Percentiles rank a stretch among this genome's conserved stretches.
Conservation (phyloP, 768 basidiomycete species). For the Lenzites betulinus region DNA sequence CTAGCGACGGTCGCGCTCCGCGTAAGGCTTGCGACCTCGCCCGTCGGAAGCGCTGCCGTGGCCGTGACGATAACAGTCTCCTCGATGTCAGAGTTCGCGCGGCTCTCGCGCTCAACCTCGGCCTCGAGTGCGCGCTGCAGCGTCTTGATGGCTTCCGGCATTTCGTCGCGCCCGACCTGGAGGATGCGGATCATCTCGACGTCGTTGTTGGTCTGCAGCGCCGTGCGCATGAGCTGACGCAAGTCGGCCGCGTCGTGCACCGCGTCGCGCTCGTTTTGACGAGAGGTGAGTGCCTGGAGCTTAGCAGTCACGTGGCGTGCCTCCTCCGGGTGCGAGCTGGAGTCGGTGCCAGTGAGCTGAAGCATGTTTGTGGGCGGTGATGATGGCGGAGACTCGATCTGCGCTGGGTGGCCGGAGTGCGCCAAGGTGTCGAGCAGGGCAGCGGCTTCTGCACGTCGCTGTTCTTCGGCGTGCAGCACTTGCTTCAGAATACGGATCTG, state of each 20-base stretch:
- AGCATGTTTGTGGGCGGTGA: constrained; percentile 9
- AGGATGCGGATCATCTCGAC: constrained; percentile 63
- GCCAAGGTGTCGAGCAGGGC: constrained; percentile 38
- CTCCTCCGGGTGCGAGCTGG: neutral
- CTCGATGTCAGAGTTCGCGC: constrained; percentile 17
- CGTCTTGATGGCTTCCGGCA: constrained; percentile 82
- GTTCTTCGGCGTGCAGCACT: constrained; percentile 44
- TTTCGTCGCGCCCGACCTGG: constrained; percentile 63
- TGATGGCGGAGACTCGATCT: constrained; percentile 1
- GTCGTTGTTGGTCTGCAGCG: constrained; percentile 60
- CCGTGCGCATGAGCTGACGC: constrained; percentile 56
- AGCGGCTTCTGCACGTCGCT: constrained; percentile 38
- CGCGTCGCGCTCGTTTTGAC: constrained; percentile 51
- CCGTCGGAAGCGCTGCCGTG: neutral
- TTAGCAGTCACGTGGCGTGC: constrained; percentile 9
- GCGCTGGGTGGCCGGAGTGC: constrained; percentile 14
- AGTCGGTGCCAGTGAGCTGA: constrained; percentile 17
- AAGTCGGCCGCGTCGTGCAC: constrained; percentile 57
- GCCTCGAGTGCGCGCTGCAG: constrained; percentile 67
- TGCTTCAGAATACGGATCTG: constrained; percentile 54
- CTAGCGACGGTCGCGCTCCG: constrained; percentile 15
- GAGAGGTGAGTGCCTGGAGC: constrained; percentile 30
- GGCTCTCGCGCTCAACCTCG: constrained; percentile 35
- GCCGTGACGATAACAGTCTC: neutral
- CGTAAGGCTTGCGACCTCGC: constrained; percentile 1